A percentile compares a stretch with the other conserved stretches of the same genome.
These are phyloP conservation scores for Triangularia verruculosa DNA, from an alignment of 2,329 filamentous ascomycete genomes.

Conservation along the genomic window DNA sequence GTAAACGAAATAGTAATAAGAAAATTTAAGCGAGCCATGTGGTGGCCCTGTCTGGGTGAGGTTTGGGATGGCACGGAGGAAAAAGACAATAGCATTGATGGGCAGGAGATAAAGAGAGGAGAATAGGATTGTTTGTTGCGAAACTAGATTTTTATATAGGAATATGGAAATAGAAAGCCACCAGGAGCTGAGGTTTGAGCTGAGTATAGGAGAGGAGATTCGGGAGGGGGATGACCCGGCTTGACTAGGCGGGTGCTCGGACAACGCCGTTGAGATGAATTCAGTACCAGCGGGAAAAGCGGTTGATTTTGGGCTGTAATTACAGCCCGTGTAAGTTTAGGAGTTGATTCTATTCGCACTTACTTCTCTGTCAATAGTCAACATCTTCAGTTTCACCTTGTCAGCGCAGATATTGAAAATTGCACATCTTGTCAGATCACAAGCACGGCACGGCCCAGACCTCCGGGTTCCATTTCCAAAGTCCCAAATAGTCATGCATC, in stretches of 20 bases:
- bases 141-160: not conserved
- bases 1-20: not conserved
- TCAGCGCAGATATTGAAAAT: not conserved
- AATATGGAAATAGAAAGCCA: not conserved
- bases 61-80: not conserved
- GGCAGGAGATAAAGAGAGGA: not conserved
- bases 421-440: not conserved
- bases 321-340: too few species aligned
- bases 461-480: not conserved
- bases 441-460: not conserved
- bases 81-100: not conserved
- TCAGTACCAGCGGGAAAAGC: not conserved
- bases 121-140: not conserved
- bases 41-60: not conserved
- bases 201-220: not conserved
- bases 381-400: not conserved
- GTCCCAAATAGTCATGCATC: not conserved
- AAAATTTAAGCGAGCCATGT: conserved; percentile 1
- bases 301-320: not conserved
- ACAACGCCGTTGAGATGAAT: not conserved
- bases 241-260: not conserved
- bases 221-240: conserved; percentile 17
- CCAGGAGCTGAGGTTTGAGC: not conserved
- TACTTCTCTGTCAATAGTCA: not conserved
- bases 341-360: not conserved